Base-by-base conservation (phyloP, 2,329 filamentous ascomycete genomes). In the Curvularia eragrostidis region DNA sequence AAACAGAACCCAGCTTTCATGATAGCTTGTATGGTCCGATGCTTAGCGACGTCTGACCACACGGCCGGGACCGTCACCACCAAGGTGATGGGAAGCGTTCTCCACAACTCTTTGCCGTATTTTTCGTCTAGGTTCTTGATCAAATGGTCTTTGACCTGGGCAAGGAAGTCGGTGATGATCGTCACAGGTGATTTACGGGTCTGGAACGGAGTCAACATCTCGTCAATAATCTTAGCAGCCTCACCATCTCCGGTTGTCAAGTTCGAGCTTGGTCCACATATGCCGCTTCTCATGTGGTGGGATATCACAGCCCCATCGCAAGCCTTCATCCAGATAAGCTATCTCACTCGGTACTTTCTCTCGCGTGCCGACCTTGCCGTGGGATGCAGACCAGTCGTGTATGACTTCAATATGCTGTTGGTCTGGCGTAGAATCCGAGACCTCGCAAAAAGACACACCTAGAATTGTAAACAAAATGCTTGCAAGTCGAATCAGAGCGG, bases 361-460 rank as follows among this genome's bases (percentile, higher is more conserved):
- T 28, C 66, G 72, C 0, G 70, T 73, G 1, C 59, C 69, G 8
- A 69, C 57, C 49, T 61, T 66, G 1, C 62, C 62, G 13, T 71
- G 62, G 0, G 36, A 15, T 0, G 69, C 64, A 0, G 73, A 71
- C 72, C 72, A 76, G 28, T 70, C 60, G 0, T 63, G 49, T 5
- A 77, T 52, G 9, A 75, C 47, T 10, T 68, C 54, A 23, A 75
- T 68, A 0, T 58, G 39, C 1, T 70, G 42, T 0, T 52, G 61
- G 0, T 44, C 52, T 1, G 18, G 2, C 2, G 42, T 55, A 4
- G 30, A 57, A 3, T 63, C 61, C 1, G 65, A 67, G 0, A 65
- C 61, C 26, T 76, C 74, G 30, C 71, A 74, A 51, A 69, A 76
- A 0, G 71, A 56, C 0, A 76, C 68, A 13, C 74, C 74, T 72